phyloP scores from a whole-genome alignment of 768 basidiomycete genomes.

The Candolleomyces eurysporus region DNA sequence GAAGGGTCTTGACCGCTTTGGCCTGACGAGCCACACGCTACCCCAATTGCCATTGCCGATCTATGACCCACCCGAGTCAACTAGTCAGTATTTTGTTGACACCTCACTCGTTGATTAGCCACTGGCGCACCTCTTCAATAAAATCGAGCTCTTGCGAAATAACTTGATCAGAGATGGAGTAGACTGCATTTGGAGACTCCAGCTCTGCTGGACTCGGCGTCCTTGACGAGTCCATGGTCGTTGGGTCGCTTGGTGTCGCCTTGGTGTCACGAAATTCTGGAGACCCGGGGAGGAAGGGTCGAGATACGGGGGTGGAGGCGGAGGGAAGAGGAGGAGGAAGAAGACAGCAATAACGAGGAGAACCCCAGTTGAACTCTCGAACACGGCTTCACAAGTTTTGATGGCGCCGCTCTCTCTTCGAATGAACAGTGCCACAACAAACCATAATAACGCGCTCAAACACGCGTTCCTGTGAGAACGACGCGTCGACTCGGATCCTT shows the following conservation, averaged over 20 bases:
- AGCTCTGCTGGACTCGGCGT: constrained; percentile 17
- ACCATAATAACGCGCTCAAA: constrained; percentile 35
- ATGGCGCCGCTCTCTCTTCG: neutral
- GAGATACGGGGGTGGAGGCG: constrained; percentile 11
- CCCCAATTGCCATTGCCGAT: constrained; percentile 95
- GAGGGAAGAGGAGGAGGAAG: constrained; percentile 60
- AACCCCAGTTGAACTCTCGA: constrained; percentile 28
- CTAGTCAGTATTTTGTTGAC: neutral
- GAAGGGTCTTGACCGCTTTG: constrained; percentile 42
- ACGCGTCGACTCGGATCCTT: constrained; percentile 14
- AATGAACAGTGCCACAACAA: constrained; percentile 28
- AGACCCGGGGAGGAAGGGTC: neutral
- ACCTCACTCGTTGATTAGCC: neutral
- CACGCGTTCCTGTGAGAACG: constrained; percentile 25
- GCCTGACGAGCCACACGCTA: constrained; percentile 78
- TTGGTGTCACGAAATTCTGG: neutral
- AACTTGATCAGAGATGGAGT: constrained; percentile 71
- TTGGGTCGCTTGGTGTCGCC: neutral
- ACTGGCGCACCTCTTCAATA: constrained; percentile 60
- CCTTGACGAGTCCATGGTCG: constrained; percentile 33
- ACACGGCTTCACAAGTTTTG: constrained; percentile 17
- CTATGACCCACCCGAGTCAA: constrained; percentile 31
- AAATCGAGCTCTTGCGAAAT: constrained; percentile 72
- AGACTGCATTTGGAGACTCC: constrained; percentile 56
- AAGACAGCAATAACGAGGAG: constrained; percentile 36